phyloP scores from a whole-genome alignment of 257 asterid genomes.

The Gynochthodes officinalis region DNA sequence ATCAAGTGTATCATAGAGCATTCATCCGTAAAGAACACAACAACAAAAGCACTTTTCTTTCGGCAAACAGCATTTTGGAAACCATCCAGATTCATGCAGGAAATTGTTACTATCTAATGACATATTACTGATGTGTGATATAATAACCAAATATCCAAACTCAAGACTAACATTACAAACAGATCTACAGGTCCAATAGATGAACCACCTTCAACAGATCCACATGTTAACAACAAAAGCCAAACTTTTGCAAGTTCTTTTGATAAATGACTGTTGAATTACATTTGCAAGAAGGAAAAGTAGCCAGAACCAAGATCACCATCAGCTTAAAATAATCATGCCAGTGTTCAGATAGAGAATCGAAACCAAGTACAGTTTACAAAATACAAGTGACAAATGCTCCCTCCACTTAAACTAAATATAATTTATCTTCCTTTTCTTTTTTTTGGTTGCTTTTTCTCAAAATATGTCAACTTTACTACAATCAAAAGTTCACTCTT shows the following conservation, averaged over 20 bases:
- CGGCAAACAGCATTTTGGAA: neutral
- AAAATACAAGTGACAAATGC: neutral
- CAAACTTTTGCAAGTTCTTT: neutral
- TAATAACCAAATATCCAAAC: neutral
- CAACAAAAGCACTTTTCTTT: neutral
- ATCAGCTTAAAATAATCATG: neutral
- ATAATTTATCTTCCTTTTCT: too few relatives aligned
- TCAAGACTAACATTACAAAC: neutral
- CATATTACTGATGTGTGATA: neutral
- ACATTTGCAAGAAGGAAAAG: neutral
- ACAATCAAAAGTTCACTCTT: neutral
- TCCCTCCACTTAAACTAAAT: neutral
- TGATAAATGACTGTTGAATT: neutral
- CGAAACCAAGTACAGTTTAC: neutral
- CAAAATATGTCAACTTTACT: neutral
- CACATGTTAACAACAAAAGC: neutral
- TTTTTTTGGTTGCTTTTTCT: too few relatives aligned
- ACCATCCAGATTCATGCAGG: neutral
- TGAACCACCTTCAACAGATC: neutral
- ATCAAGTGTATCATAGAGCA: neutral
- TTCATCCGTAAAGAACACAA: neutral
- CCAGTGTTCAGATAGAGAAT: neutral
- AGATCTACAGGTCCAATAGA: neutral
- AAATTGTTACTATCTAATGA: neutral
- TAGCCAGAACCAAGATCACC: neutral